Base-by-base conservation (phyloP, 23 red algal genomes). In the Pyropia yezoensis region DNA sequence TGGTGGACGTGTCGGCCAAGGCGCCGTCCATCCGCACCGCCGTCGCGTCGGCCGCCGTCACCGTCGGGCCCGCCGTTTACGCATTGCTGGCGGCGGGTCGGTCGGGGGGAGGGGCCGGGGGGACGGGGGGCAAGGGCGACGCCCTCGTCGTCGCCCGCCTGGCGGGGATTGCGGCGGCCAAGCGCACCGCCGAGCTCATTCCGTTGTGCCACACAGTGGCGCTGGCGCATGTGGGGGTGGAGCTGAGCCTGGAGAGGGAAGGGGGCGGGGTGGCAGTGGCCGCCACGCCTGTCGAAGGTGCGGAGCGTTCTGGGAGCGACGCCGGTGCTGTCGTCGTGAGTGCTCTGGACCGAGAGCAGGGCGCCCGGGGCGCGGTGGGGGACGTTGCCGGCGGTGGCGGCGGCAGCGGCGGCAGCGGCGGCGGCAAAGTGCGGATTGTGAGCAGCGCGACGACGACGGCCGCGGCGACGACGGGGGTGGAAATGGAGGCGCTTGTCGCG, bases 401-500 rank as follows among this genome's bases (percentile, higher is more conserved):
- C 50, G 22, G 73, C 54, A 11, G 28, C 57, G 19, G 66, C 61
- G 9, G 47, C 53, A 23, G 30, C 28, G 27, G 18, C 3, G 33
- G 50, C 24, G 66, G 62, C 27, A 51, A 63, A 8, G 87, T 91
- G 61, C 28, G 51, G 34, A 67, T 83, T 28, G 22, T 51, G 56
- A 62, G 66, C 18, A 83, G 63, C 19, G 82, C 82, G 4, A 47
- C 39, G 11, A 62, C 30, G n/a, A 74, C 69, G n/a, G 59, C 71
- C 3, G 22, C 54, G 27, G 92, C 84, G 33, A 21, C 54, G 47
- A 98, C 94, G 17, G 94, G 94, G 12, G 94, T 98, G 0, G 94
- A 98, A 49, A 98, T 98, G 94, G 94, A 98, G 53, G 94, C 94
- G 17, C 67, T 98, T 1, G 83, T 86, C n/a, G 87, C 79, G 12